These are phyloP conservation scores for Septoria petroselini DNA, from an alignment of 2,329 filamentous ascomycete genomes.

Conservation along the genomic window DNA sequence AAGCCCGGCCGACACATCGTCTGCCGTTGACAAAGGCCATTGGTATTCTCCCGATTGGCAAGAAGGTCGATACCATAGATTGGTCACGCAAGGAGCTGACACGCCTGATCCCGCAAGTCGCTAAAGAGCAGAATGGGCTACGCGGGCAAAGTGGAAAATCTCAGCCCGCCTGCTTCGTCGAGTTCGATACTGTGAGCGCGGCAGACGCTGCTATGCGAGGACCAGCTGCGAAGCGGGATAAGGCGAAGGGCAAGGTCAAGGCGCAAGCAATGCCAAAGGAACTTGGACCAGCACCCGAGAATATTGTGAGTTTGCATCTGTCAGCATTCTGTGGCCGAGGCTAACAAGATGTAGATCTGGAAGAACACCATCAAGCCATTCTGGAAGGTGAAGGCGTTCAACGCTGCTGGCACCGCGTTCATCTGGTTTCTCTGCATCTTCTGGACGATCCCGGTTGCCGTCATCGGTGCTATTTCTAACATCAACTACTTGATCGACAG, in stretches of 20 bases:
- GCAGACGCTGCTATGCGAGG: slow-evolving; percentile 76
- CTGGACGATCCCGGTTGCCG: slow-evolving; percentile 46
- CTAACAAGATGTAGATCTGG: too few species aligned
- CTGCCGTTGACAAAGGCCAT: slow-evolving; percentile 36
- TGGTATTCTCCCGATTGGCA: slow-evolving; percentile 63
- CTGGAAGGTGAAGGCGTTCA: slow-evolving; percentile 34
- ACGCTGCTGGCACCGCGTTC: slow-evolving; percentile 39
- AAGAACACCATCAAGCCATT: slow-evolving; percentile 42
- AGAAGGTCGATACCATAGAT: slow-evolving; percentile 87
- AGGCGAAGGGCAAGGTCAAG: slow-evolving; percentile 22
- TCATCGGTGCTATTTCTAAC: slow-evolving; percentile 47
- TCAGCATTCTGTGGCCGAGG: too few species aligned
- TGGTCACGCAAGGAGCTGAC: slow-evolving; percentile 76
- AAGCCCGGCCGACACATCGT: slow-evolving; percentile 69
- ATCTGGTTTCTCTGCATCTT: slow-evolving; percentile 46
- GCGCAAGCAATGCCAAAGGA: slow-evolving; percentile 40
- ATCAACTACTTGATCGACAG: slow-evolving; percentile 42
- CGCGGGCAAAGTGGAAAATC: slow-evolving; percentile 63
- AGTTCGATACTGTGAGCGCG: slow-evolving; percentile 76
- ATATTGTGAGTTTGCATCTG: too few species aligned
- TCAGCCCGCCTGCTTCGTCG: slow-evolving; percentile 77
- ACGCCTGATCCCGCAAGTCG: slow-evolving; percentile 68
- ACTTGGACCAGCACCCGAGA: slow-evolving; percentile 41
- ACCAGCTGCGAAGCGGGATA: slow-evolving; percentile 20
- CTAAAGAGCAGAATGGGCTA: slow-evolving; percentile 64